Conservation (phyloP, 306 rosid genomes). For the Prunus mira region DNA sequence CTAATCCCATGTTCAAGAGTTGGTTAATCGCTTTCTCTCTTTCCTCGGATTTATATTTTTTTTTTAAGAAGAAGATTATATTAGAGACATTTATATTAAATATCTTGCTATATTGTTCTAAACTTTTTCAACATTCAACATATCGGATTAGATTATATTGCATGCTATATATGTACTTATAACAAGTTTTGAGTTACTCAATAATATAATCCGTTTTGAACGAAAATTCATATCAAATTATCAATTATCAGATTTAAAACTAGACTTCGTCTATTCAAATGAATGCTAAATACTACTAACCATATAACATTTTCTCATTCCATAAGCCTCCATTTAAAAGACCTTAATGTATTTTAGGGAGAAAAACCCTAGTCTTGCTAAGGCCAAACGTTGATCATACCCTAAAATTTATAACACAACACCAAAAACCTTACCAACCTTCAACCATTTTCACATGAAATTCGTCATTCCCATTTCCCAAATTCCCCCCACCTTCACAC, state of each 20-base stretch:
- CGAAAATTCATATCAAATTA: no score
- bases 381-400: not conserved
- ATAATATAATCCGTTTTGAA: no score
- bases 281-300: no score
- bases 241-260: no score
- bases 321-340: not conserved
- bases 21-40: not conserved
- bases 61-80: not conserved
- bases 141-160: no score
- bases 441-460: not conserved
- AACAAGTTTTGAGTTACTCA: no score
- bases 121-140: no score
- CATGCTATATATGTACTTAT: no score
- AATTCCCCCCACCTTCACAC: not conserved
- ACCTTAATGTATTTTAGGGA: not conserved
- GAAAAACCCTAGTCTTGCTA: not conserved
- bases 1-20: not conserved
- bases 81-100: no score
- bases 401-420: not conserved
- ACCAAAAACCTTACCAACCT: not conserved
- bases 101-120: no score
- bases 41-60: not conserved
- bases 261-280: no score
- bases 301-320: no score
- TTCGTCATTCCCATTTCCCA: not conserved